Evolutionary conservation across 2,329 filamentous ascomycete species (phyloP), one percentile per base, ranked within the genome.

Genomic region (Fusarium luffae): DNA sequence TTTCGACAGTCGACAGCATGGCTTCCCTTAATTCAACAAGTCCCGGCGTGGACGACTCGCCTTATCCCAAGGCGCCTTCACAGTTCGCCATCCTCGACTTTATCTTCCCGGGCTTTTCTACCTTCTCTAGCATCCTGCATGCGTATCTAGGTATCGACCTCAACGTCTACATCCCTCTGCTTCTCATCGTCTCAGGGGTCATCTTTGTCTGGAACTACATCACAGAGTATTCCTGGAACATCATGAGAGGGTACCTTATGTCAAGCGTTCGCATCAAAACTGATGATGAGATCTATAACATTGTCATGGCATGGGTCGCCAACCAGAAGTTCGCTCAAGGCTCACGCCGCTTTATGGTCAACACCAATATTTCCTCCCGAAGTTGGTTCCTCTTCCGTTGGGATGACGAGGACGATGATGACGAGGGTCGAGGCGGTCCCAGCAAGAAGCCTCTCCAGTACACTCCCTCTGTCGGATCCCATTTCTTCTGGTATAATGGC

Each of bases 271-370:
- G 90, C 70, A 86, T 93, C 41, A 85, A 89, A 46, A 85, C 87
- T 28, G 89, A 92, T 60, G 91, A 93, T 71, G 90, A 93, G 76
- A 87, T 91, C 59, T 93, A 92, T 81, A 90, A 90, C 74, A 91
- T 92, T 73, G 74, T 92, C 42, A 92, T 92, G 89, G 84, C 83
- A 27, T 93, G 90, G 90, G 84, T 92, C 4, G 84, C 89, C 3
- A 79, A 82, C 34, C 90, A 93, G 77, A 77, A 80, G 5, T 92
- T 92, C 69, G 84, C 88, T 21, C 84, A 86, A 64, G 80, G 81
- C 7, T 86, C 89, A 1, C 87, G 88, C 16, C 84, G 85, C 46
- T 90, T 92, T 68, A 84, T 92, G 13, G 90, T 88, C 42, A 90
- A 90, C 74, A 90, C 89, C 8, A 87, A 86, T 71, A 75, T 89